A percentile compares a stretch with the other conserved stretches of the same genome.
Conservation (phyloP, 2,329 filamentous ascomycete genomes). For the Raffaelea albimanens region DNA sequence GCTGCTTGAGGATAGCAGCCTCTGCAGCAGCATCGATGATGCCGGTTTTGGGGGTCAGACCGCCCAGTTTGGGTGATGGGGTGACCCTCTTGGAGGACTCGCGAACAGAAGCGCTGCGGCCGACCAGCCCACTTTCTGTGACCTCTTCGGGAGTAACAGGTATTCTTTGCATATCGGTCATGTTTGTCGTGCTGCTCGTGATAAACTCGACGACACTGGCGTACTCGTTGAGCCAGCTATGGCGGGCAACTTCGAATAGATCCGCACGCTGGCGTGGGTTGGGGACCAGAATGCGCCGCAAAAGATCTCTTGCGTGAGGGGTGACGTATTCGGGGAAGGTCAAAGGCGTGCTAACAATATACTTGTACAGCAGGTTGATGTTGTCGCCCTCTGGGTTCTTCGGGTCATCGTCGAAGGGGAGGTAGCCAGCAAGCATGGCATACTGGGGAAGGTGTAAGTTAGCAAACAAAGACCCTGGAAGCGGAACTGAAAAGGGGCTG, state of each 20-base stretch:
- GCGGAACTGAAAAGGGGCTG: not conserved
- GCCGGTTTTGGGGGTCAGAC: slow-evolving; percentile 63
- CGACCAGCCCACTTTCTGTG: slow-evolving; percentile 44
- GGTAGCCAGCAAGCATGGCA: slow-evolving; percentile 94
- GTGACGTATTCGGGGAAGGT: slow-evolving; percentile 99
- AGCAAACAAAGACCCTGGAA: too few relatives aligned
- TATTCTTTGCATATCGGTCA: slow-evolving; percentile 74
- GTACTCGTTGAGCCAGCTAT: slow-evolving; percentile 97
- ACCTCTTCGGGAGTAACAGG: slow-evolving; percentile 52
- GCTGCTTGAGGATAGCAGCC: slow-evolving; percentile 44
- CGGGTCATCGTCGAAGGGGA: slow-evolving; percentile 96
- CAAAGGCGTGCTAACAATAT: slow-evolving; percentile 92
- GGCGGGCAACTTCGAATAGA: slow-evolving; percentile 90
- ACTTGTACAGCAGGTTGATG: slow-evolving; percentile 98
- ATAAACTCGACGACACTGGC: slow-evolving; percentile 96
- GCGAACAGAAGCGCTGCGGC: slow-evolving; percentile 85
- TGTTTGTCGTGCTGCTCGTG: slow-evolving; percentile 85
- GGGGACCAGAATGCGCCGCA: slow-evolving; percentile 87
- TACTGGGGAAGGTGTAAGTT: slow-evolving; percentile 54
- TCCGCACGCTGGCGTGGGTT: slow-evolving; percentile 92
- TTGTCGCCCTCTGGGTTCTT: slow-evolving; percentile 98
- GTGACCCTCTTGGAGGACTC: slow-evolving; percentile 66
- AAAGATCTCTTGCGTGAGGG: slow-evolving; percentile 84
- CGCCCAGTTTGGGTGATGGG: slow-evolving; percentile 42
- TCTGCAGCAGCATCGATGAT: slow-evolving; percentile 62